These are phyloP conservation scores for Solanum clarkiae DNA, from an alignment of 257 asterid genomes.

Conservation along the genomic window DNA sequence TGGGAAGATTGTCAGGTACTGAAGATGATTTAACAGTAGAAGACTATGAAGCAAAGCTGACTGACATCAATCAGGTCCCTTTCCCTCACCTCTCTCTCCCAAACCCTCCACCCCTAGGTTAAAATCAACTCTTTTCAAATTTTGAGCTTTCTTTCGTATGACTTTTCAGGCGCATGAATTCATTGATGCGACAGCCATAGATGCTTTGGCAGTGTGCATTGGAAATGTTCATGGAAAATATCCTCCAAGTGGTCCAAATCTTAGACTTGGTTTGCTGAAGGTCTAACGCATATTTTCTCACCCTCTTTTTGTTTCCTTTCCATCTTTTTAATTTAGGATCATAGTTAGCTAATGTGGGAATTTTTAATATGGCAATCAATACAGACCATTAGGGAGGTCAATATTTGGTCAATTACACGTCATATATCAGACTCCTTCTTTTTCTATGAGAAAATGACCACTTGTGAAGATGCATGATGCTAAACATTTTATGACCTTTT, in stretches of 20 bases:
- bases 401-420: neutral
- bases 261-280: constrained; percentile 88
- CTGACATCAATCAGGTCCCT: constrained; percentile 74
- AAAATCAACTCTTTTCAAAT: neutral
- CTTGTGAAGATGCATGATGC: neutral
- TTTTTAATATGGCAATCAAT: neutral
- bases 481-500: neutral
- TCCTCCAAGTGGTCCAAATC: constrained; percentile 78
- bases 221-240: constrained; percentile 97
- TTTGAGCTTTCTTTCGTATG: neutral
- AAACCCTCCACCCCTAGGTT: neutral
- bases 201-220: constrained; percentile 93
- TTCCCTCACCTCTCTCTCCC: neutral
- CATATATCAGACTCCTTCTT: neutral
- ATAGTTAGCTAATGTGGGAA: neutral
- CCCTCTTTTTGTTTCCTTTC: neutral
- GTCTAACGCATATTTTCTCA: constrained; percentile 21
- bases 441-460: neutral
- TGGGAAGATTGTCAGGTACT: constrained; percentile 96
- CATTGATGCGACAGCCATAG: constrained; percentile 76
- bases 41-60: constrained; percentile 82
- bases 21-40: constrained; percentile 89
- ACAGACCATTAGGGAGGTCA: neutral
- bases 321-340: neutral
- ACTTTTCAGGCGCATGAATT: constrained; percentile 79